phyloP scores from a whole-genome alignment of 2,329 filamentous ascomycete species.

The Xylariaceae sp. region DNA sequence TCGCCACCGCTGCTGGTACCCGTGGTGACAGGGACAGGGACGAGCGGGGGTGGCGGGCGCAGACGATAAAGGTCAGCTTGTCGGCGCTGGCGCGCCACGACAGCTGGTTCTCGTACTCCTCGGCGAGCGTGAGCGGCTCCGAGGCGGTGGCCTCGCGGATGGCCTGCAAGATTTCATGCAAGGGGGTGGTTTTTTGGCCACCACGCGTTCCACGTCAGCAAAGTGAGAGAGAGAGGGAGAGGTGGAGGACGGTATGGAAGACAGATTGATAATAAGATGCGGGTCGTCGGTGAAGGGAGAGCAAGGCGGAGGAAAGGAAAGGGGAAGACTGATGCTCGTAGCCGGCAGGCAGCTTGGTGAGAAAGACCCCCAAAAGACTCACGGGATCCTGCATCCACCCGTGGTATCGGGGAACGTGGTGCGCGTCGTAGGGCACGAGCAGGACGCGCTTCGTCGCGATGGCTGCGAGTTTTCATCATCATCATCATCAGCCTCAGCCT shows the following conservation, averaged over 20 bases:
- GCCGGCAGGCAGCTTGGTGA: background rate
- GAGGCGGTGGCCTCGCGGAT: constrained; percentile 83
- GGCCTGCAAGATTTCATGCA: no score
- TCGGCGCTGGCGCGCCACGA: constrained; percentile 76
- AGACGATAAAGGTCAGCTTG: constrained; percentile 89
- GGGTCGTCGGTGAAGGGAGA: no score
- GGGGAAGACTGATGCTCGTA: no score
- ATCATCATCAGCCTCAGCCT: background rate
- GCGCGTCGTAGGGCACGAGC: constrained; percentile 74
- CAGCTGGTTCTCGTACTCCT: constrained; percentile 87
- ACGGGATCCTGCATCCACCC: constrained; percentile 84
- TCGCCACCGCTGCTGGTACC: no score
- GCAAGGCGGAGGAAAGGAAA: no score
- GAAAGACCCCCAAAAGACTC: no score
- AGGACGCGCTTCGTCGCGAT: constrained; percentile 58
- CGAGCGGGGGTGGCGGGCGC: constrained; percentile 24
- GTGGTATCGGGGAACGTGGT: constrained; percentile 79
- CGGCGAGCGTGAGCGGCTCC: constrained; percentile 67
- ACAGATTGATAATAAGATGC: no score
- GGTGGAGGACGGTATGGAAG: no score
- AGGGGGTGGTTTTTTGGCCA: no score
- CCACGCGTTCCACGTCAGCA: no score
- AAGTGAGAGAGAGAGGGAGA: background rate
- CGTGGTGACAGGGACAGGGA: background rate
- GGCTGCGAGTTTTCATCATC: constrained; percentile 37